Evolutionary conservation across 2,329 filamentous ascomycete species (phyloP).

Genomic region (Ophiosphaerella korrae): DNA sequence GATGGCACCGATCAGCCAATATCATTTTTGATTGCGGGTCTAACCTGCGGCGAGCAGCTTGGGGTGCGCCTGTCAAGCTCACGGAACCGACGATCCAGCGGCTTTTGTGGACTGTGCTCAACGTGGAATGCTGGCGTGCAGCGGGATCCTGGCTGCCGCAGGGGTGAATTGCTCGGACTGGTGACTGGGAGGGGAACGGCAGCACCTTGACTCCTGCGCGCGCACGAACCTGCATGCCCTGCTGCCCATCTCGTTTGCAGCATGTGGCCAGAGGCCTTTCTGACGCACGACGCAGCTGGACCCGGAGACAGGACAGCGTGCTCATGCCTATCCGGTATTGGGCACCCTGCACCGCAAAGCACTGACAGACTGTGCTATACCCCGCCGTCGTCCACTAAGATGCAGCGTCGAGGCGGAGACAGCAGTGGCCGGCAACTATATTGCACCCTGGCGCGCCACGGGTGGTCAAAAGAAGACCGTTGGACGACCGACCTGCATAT

Average conservation of each 20-base stretch:
- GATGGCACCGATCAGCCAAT: constrained; percentile 46
- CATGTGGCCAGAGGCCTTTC: constrained; percentile 40
- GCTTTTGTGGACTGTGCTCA: constrained; percentile 42
- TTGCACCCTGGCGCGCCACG: constrained; percentile 44
- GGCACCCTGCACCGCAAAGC: constrained; percentile 40
- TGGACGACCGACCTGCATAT: constrained; percentile 39
- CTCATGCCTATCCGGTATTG: constrained; percentile 41
- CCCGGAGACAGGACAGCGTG: constrained; percentile 37
- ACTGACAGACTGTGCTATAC: constrained; percentile 41
- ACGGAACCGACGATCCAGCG: constrained; percentile 43
- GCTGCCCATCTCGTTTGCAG: constrained; percentile 43
- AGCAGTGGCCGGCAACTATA: constrained; percentile 42
- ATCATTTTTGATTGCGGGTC: constrained; percentile 44
- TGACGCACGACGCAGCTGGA: constrained; percentile 44
- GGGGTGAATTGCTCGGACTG: constrained; percentile 35
- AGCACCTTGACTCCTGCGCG: constrained; percentile 30
- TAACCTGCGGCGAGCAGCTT: constrained; percentile 38
- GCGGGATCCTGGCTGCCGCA: constrained; percentile 22
- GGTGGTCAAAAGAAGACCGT: constrained; percentile 34
- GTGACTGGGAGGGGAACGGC: constrained; percentile 33
- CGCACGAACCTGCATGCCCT: constrained; percentile 30
- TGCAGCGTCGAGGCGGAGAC: constrained; percentile 35
- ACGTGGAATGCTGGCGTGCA: constrained; percentile 42
- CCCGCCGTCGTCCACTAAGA: constrained; percentile 41
- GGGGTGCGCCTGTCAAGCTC: constrained; percentile 42